Conservation (phyloP, 2,329 filamentous ascomycete genomes). For the Microsporum ferrugineum region DNA sequence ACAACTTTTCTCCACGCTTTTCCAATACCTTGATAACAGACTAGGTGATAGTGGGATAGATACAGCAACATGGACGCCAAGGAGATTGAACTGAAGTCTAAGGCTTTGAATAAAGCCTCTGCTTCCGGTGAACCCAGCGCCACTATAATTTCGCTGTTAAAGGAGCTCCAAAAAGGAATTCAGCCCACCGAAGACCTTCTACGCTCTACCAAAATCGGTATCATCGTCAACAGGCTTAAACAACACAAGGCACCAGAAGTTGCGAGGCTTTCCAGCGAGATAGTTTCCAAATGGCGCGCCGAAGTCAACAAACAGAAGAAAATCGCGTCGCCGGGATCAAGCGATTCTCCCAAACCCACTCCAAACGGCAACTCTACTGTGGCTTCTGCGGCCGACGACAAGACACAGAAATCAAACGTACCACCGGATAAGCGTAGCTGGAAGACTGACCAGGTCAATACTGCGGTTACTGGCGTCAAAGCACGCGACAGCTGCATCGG, state of each 20-base stretch:
- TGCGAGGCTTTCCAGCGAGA: conserved; percentile 61
- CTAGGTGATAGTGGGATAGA: neutral
- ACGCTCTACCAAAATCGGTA: conserved; percentile 80
- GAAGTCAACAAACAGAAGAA: conserved; percentile 42
- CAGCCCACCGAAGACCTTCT: conserved; percentile 80
- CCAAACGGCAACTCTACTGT: conserved; percentile 47
- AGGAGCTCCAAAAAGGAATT: conserved; percentile 67
- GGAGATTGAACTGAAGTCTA: conserved; percentile 65
- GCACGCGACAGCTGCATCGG: conserved; percentile 77
- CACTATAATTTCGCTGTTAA: conserved; percentile 62
- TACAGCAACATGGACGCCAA: conserved; percentile 58
- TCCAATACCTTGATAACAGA: neutral
- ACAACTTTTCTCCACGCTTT: neutral
- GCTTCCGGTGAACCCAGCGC: conserved; percentile 60
- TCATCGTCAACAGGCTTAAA: conserved; percentile 78
- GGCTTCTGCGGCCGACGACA: conserved; percentile 31
- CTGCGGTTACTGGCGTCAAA: conserved; percentile 60
- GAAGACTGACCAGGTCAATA: conserved; percentile 68
- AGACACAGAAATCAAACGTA: conserved; percentile 44
- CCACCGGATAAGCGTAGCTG: conserved; percentile 67
- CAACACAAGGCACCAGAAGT: conserved; percentile 64
- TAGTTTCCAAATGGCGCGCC: conserved; percentile 58
- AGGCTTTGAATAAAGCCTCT: conserved; percentile 69
- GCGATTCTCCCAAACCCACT: conserved; percentile 34
- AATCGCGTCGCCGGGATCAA: conserved; percentile 31